Percentiles rank a stretch among this genome's conserved stretches.
Evolutionary conservation across 2,329 filamentous ascomycete genomes (phyloP).

Genomic region (Aspergillus versicolor): DNA sequence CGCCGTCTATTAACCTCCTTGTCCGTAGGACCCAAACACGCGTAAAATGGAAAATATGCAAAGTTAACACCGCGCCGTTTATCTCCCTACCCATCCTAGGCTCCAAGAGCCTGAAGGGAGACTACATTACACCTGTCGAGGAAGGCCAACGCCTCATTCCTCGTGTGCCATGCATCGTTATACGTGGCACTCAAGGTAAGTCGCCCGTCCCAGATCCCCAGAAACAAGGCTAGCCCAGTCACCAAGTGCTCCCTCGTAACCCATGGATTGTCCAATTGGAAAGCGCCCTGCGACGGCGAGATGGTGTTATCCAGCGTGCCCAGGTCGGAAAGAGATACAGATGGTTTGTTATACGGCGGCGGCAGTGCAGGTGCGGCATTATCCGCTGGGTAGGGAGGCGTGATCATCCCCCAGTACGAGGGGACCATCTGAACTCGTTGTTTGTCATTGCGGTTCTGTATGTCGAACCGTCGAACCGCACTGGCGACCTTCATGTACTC

Average conservation of each 20-base stretch:
- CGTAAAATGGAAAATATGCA: too few relatives aligned
- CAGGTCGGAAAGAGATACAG: slow-evolving; percentile 24
- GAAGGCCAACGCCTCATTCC: slow-evolving; percentile 19
- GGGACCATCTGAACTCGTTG: slow-evolving; percentile 21
- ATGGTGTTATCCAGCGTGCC: slow-evolving; percentile 38
- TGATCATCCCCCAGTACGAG: slow-evolving; percentile 21
- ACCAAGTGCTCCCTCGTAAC: slow-evolving; percentile 48
- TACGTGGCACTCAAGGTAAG: slow-evolving; percentile 44
- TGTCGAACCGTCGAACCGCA: slow-evolving; percentile 20
- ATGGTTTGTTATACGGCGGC: slow-evolving; percentile 17
- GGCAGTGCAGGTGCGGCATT: slow-evolving; percentile 15
- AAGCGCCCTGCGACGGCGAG: slow-evolving; percentile 18
- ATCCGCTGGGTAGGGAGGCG: slow-evolving; percentile 18
- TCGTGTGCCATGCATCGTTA: slow-evolving; percentile 46
- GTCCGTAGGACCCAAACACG: too few relatives aligned
- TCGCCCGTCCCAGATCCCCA: slow-evolving; percentile 39
- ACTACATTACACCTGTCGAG: slow-evolving; percentile 19
- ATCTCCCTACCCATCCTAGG: too few relatives aligned
- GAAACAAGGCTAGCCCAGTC: slow-evolving; percentile 40
- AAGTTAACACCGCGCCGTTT: too few relatives aligned
- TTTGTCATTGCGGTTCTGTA: slow-evolving; percentile 18
- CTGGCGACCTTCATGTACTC: slow-evolving; percentile 15
- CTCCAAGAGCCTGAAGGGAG: slow-evolving; percentile 4
- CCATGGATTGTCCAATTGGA: slow-evolving; percentile 41
- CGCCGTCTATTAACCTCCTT: too few relatives aligned